Base-by-base conservation (phyloP, 1,139 yeast genomes). In the Hyphopichia burtonii region DNA sequence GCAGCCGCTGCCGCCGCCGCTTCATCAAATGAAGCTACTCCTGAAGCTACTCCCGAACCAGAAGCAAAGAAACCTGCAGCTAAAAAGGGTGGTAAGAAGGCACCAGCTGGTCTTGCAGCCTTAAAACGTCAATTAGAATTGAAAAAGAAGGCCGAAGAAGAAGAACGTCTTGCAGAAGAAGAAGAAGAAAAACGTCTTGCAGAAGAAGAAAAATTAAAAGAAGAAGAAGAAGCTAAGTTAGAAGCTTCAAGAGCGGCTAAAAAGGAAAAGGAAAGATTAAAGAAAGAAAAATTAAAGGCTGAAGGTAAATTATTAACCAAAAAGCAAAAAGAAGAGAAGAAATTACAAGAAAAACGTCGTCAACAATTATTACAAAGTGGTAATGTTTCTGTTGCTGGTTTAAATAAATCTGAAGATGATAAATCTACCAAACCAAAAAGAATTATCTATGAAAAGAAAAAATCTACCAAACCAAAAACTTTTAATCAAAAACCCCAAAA, bases 251-350 rank as follows among this genome's bases (percentile, higher is more conserved):
- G 75, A 61, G 84, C 79, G 46, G 78, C 77, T 36, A 87, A 83
- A 71, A 89, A 82, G 63, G 96, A 88, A 58, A 93, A 84, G 59
- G 94, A 85, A 58, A 88, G 80, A 67, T 80, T 83, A 58, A 80
- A 85, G 73, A 82, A 76, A 55, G 93, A 85, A 56, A 86, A 82
- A 65, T 73, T 86, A 64, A 87, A 88, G 69, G 95, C 96, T 20
- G 96, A 91, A 66, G 99, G 99, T 58, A 93, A 86, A 56, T 76
- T 80, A 44, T 66, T 86, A 61, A 87, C 97, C 46, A 93, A 88
- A 72, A 93, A 91, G 63, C 99, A 93, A 72, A 89, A 87, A 67
- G 97, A 91, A 66, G 96, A 90, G 61, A 86, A 87, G 72, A 87
- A 83, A 44, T 67, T 84, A 38, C 82, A 84, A 58, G 98, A 93